Evolutionary conservation across 2,329 filamentous ascomycete species (phyloP).

Genomic region (Ophiostoma australiae): DNA sequence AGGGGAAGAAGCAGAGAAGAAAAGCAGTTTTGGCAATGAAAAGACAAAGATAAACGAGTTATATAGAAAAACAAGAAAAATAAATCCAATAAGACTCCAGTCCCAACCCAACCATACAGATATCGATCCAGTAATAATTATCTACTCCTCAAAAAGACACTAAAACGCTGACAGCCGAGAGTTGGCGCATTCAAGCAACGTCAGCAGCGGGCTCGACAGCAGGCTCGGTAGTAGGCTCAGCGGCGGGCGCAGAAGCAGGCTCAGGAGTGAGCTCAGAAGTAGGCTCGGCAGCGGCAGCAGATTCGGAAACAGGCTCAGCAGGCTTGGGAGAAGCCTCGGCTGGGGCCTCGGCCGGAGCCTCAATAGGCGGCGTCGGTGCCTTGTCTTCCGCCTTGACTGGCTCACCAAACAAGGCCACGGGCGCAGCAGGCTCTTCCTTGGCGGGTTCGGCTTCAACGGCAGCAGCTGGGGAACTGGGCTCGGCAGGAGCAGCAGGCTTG

Average conservation of each 20-base stretch:
- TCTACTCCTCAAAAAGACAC: background rate
- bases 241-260: too few species aligned
- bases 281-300: background rate
- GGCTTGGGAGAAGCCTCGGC: background rate
- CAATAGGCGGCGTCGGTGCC: background rate
- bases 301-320: background rate
- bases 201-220: background rate
- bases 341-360: background rate
- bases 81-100: background rate
- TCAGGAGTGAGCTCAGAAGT: background rate
- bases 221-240: background rate
- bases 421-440: slow-evolving; percentile 1
- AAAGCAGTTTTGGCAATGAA: background rate
- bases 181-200: background rate
- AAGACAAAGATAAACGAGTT: background rate
- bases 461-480: background rate
- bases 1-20: background rate
- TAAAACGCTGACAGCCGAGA: background rate
- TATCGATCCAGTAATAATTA: background rate
- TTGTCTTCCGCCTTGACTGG: background rate
- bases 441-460: background rate
- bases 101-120: background rate
- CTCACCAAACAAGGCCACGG: background rate
- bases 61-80: background rate
- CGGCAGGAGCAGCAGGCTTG: background rate